Evolutionary conservation across 2,329 filamentous ascomycete genomes (phyloP).

Genomic region (Colletotrichum spinosum): DNA sequence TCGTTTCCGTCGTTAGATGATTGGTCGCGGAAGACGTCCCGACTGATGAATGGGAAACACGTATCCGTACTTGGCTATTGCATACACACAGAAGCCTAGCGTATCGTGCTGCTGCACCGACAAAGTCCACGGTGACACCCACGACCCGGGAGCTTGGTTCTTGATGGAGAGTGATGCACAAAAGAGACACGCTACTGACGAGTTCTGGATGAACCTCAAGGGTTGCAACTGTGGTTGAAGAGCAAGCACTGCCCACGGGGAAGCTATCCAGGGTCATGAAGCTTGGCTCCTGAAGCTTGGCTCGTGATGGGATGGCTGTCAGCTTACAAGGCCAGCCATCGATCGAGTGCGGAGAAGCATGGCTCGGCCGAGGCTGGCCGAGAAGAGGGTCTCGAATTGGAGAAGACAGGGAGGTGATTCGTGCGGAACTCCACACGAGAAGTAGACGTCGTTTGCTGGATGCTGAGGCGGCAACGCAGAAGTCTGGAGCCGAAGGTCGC

Average conservation of each 20-base stretch:
- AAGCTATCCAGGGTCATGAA: background rate
- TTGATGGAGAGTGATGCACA: background rate
- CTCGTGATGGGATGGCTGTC: background rate
- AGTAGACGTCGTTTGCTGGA: background rate
- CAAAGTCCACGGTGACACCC: background rate
- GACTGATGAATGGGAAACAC: background rate
- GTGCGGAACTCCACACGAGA: constrained; percentile 34
- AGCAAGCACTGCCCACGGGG: background rate
- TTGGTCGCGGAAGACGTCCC: constrained; percentile 2
- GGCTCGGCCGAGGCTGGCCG: constrained; percentile 34
- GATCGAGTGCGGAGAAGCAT: too few species aligned
- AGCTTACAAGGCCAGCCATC: background rate
- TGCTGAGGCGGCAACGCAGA: constrained; percentile 16
- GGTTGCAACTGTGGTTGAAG: too few species aligned
- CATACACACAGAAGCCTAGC: background rate
- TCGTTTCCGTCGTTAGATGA: background rate
- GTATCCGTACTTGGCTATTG: background rate
- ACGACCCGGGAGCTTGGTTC: constrained; percentile 19
- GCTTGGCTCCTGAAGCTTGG: background rate
- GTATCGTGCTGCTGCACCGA: constrained; percentile 14
- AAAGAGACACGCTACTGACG: background rate
- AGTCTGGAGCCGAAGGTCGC: constrained; percentile 28
- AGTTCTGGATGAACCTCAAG: background rate
- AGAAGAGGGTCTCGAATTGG: constrained; percentile 23
- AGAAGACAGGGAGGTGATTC: constrained; percentile 36